Evolutionary conservation across 805 yeast genomes (phyloP), one percentile per base, ranked within the genome.

Genomic region (Candida lessepsii): DNA sequence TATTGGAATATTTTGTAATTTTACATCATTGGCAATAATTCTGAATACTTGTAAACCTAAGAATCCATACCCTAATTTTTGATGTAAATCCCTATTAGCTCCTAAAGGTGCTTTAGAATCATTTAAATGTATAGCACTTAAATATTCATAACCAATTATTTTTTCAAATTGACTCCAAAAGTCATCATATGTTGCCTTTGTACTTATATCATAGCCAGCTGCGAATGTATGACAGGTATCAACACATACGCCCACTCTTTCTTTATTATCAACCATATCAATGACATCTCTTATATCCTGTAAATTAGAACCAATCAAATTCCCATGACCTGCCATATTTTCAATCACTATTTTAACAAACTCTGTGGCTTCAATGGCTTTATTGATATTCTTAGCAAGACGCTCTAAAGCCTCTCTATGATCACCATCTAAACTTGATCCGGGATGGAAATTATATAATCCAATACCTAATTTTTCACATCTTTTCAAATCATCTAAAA

Each of bases 271-370:
- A n/a, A 93, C 76, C 70, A 79, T 55, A 26, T 77, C 83, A 31
- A 93, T 87, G 11, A 93, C 90, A 16, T 74, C 76, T 20, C 73
- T 68, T 35, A 93, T 69, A 54, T 93, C 98, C 48, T 84, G 79
- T 20, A 91, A 63, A 29, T 76, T 70, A 3, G 91, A 82, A 1
- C 98, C 99, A 29, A 93, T 83, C 45, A 91, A 73, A 46, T 86
- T 83, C 2, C 96, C 96, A 51, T 88, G 95, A 8, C 99, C 99
- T 1, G 99, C 96, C 99, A 93, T 93, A 56, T 91, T 93, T 56
- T 93, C 99, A 44, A 93, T 72, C 9, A 93, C 95, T 31, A 93
- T 81, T 54, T 83, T 90, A 23, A 93, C 98, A 56, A 79, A 83
- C 5, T 65, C 52, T 0, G 99, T 93, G 41, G 78, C 80, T 18